Base-by-base conservation (phyloP, 2,329 filamentous ascomycete genomes). In the Sporothrix curviconia region DNA sequence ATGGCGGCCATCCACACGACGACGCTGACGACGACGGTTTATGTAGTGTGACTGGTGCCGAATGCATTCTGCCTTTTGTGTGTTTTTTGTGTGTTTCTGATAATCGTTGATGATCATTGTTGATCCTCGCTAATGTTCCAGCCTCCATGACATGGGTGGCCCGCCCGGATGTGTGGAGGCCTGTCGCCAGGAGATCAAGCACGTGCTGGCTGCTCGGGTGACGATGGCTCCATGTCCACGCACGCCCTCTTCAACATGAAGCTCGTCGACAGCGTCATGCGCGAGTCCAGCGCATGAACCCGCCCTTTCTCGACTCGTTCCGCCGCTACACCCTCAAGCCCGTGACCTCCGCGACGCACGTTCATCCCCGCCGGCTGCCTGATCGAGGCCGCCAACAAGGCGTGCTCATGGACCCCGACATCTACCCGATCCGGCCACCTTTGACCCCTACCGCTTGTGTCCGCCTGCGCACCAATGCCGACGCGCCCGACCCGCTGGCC, bases 1-100 rank as follows among this genome's bases (percentile, higher is more conserved):
- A 75, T 79, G 52, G 77, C 77, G 0, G 74, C 78, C 1, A 80
- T 82, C 25, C 76, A 80, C 57, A 47, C 44, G 39, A 32, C 30
- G 30, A 32, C 30, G 7, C 11, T 32, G 11, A 32, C 30, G 11
- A 32, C 30, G 30, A 32, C 30, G n/a, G n/a, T n/a, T n/a, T n/a
- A n/a, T n/a, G n/a, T n/a, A n/a, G n/a, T n/a, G n/a, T n/a, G n/a
- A n/a, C n/a, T n/a, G n/a, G n/a, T n/a, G n/a, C n/a, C n/a, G n/a
- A n/a, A n/a, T n/a, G n/a, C n/a, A n/a, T n/a, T n/a, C n/a, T n/a
- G n/a, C n/a, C n/a, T n/a, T n/a, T n/a, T n/a, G n/a, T n/a, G n/a
- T n/a, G n/a, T n/a, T n/a, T 32, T 32, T 32, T 32, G 30, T 32
- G 30, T 32, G 11, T 32, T 6, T 32, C 6, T 7, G 7, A 6